A percentile compares a stretch with the other conserved stretches of the same genome.
Conservation (phyloP, 345 rosid genomes). For the Eucalyptus polyanthemos region DNA sequence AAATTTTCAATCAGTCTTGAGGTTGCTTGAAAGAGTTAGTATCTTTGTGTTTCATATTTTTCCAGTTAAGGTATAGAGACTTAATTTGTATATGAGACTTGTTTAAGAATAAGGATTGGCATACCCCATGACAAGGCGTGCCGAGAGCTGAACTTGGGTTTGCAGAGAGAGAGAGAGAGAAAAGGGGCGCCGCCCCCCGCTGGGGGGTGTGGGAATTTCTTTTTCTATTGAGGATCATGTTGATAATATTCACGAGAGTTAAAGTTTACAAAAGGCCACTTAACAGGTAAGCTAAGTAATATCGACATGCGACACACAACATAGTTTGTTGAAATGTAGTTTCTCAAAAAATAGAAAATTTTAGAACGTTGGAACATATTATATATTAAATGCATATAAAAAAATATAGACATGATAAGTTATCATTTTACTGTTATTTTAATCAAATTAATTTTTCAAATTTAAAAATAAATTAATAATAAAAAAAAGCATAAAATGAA, state of each 20-base stretch:
- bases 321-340: fast-evolving
- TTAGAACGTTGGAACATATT: fast-evolving
- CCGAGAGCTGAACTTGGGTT: background rate
- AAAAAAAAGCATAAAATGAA: too few species aligned
- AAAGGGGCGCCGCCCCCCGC: too few species aligned
- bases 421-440: too few species aligned
- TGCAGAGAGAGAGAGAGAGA: background rate
- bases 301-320: fast-evolving
- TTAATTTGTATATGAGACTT: background rate
- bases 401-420: too few species aligned
- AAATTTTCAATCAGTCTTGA: background rate
- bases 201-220: background rate
- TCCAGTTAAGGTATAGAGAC: background rate
- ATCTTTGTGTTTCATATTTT: background rate
- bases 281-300: too few species aligned
- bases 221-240: background rate
- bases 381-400: too few species aligned
- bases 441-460: too few species aligned
- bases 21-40: background rate
- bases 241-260: background rate
- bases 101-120: background rate
- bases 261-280: background rate
- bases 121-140: background rate
- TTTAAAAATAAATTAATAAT: too few species aligned
- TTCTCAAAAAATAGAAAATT: too few species aligned